These are phyloP conservation scores for Bipolaris sorokiniana DNA, from an alignment of 2,329 filamentous ascomycete species.

Conservation along the genomic window DNA sequence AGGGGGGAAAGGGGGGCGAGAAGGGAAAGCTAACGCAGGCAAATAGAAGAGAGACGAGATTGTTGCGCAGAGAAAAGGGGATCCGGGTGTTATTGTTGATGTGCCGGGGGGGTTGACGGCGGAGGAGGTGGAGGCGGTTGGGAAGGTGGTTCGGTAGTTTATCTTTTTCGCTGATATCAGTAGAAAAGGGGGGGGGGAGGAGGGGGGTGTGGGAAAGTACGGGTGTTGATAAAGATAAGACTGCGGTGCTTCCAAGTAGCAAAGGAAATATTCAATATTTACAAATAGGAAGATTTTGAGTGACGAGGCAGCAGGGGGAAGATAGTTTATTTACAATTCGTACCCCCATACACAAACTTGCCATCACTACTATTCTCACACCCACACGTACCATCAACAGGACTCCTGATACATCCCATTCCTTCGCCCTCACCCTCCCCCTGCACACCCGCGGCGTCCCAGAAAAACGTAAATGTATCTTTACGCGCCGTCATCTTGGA, in stretches of 20 bases:
- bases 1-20: neutral
- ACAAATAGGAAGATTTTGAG: too few relatives aligned
- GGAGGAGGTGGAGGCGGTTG: slow-evolving; percentile 52
- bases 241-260: too few relatives aligned
- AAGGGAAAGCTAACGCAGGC: slow-evolving; percentile 1
- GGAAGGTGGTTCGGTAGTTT: slow-evolving; percentile 3
- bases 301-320: too few relatives aligned
- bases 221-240: too few relatives aligned
- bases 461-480: slow-evolving; percentile 35
- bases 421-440: slow-evolving; percentile 30
- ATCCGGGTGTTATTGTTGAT: slow-evolving; percentile 55
- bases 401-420: slow-evolving; percentile 37
- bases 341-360: slow-evolving; percentile 28
- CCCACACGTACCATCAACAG: slow-evolving; percentile 30
- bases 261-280: too few relatives aligned
- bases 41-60: slow-evolving; percentile 48
- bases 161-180: too few relatives aligned
- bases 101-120: slow-evolving; percentile 53
- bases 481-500: slow-evolving; percentile 19
- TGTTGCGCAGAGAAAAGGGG: slow-evolving; percentile 46
- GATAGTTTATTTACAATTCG: slow-evolving; percentile 6
- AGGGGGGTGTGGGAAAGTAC: neutral
- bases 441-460: slow-evolving; percentile 26
- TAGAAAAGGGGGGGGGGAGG: too few relatives aligned
- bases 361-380: slow-evolving; percentile 37